Percentiles rank a stretch among this genome's conserved stretches.
These are phyloP conservation scores for Nepenthes gracilis DNA, from an alignment of 148 eudicot species.

Conservation along the genomic window DNA sequence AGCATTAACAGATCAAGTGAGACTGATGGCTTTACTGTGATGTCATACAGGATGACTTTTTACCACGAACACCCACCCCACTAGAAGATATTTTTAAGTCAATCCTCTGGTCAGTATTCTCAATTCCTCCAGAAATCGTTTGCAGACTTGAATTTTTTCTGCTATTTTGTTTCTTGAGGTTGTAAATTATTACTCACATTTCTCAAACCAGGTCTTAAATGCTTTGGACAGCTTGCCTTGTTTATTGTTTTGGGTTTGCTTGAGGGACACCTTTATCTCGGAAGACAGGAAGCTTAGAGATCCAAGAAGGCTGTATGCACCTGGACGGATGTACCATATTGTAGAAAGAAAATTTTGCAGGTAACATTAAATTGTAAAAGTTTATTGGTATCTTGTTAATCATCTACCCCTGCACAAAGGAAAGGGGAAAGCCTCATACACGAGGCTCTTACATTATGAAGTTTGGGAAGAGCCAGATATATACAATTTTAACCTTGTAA, in stretches of 20 bases:
- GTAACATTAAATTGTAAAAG: conserved; percentile 15
- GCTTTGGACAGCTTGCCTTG: conserved; percentile 91
- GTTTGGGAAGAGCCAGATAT: too few species aligned
- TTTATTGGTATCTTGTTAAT: too few species aligned
- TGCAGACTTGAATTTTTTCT: background rate
- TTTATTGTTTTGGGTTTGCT: conserved; percentile 64
- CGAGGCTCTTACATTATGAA: too few species aligned
- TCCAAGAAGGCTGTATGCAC: conserved; percentile 84
- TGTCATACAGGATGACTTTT: conserved; percentile 60
- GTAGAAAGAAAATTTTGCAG: conserved; percentile 95
- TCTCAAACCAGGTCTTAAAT: conserved; percentile 46
- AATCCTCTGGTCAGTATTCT: conserved; percentile 48
- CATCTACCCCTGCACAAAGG: too few species aligned
- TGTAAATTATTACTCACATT: conserved; percentile 25
- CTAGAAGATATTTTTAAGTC: conserved; percentile 72
- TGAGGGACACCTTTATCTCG: conserved; percentile 87
- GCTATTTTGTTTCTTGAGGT: background rate
- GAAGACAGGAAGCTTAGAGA: conserved; percentile 72
- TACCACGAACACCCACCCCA: conserved; percentile 74
- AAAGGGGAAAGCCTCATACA: too few species aligned
- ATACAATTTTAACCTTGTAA: too few species aligned
- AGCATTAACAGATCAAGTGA: background rate
- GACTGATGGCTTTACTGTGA: background rate
- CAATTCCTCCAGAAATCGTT: background rate
- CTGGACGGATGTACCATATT: conserved; percentile 89